Percentiles rank a stretch among this genome's conserved stretches.
phyloP scores from a whole-genome alignment of 2,329 filamentous ascomycete genomes.

The Apiospora pterosperma region DNA sequence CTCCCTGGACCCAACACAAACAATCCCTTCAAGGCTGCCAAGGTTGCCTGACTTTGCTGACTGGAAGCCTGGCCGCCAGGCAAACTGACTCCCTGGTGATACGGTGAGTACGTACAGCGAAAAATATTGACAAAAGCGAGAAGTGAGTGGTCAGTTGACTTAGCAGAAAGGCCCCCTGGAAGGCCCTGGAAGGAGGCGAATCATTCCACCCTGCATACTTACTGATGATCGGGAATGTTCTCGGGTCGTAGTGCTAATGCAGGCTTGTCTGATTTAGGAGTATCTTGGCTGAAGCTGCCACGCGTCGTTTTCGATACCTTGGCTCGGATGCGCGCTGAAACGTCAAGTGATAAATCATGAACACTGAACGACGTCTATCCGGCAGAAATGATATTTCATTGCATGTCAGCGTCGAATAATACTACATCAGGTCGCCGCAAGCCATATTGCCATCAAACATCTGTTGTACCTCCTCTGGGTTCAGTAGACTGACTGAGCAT shows the following conservation, averaged over 20 bases:
- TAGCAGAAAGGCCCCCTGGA: background rate
- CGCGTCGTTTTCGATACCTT: background rate
- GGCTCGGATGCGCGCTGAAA: background rate
- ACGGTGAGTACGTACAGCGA: background rate
- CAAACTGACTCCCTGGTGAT: too few relatives aligned
- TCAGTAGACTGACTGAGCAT: background rate
- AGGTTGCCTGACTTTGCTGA: too few relatives aligned
- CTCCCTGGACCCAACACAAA: background rate
- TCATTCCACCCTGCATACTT: background rate
- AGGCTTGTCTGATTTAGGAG: background rate
- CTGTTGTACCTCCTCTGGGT: background rate
- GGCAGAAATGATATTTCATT: background rate
- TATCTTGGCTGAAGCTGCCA: background rate
- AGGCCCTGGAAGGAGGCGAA: background rate
- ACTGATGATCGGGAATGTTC: background rate
- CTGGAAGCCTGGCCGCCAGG: too few relatives aligned
- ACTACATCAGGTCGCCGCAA: background rate
- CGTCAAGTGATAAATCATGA: background rate
- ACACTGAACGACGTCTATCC: background rate
- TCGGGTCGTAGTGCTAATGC: background rate
- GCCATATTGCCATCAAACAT: background rate
- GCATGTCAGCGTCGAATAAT: background rate
- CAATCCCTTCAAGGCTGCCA: background rate
- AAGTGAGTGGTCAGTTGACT: background rate
- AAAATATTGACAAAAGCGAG: background rate